Evolutionary conservation across 1,284 basidiomycete species (phyloP).

Genomic region (Microbotryum silenes-acaulis): DNA sequence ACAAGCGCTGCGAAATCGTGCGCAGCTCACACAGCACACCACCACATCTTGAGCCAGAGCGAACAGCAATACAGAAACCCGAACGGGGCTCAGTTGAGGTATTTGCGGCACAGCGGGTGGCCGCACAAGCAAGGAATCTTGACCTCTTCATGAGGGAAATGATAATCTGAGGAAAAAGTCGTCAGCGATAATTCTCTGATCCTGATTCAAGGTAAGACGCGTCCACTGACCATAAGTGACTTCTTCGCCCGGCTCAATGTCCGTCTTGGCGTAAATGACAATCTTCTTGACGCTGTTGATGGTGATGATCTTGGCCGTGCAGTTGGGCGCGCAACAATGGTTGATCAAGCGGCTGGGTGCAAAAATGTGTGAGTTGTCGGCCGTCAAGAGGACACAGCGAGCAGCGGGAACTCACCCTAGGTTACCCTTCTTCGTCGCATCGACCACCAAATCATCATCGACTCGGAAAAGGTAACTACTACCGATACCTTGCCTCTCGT

Average conservation of each 20-base stretch:
- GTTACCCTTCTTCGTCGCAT: conserved; percentile 97
- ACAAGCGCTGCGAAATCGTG: too few relatives aligned
- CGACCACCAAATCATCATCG: conserved; percentile 55
- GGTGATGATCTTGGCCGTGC: conserved; percentile 96
- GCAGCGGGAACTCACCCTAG: conserved; percentile 61
- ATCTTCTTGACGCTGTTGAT: conserved; percentile 98
- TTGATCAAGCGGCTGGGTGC: conserved; percentile 74
- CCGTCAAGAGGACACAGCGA: neutral
- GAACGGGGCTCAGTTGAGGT: conserved; percentile 2
- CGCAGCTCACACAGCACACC: too few relatives aligned
- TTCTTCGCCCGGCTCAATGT: conserved; percentile 87
- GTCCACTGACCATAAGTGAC: conserved; percentile 71
- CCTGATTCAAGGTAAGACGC: neutral
- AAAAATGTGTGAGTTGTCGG: neutral
- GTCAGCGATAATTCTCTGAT: neutral
- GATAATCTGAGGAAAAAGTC: conserved; percentile 58
- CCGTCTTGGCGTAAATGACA: conserved; percentile 94
- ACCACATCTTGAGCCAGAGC: too few relatives aligned
- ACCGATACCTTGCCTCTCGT: conserved; percentile 91
- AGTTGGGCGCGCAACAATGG: conserved; percentile 96
- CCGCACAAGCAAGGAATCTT: conserved; percentile 45
- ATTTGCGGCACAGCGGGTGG: conserved; percentile 5
- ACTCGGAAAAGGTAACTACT: conserved; percentile 78
- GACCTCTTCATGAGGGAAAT: conserved; percentile 86
- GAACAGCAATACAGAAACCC: too few relatives aligned